Evolutionary conservation across 768 basidiomycete species (phyloP).

Genomic region (Thelephora ganbajun): DNA sequence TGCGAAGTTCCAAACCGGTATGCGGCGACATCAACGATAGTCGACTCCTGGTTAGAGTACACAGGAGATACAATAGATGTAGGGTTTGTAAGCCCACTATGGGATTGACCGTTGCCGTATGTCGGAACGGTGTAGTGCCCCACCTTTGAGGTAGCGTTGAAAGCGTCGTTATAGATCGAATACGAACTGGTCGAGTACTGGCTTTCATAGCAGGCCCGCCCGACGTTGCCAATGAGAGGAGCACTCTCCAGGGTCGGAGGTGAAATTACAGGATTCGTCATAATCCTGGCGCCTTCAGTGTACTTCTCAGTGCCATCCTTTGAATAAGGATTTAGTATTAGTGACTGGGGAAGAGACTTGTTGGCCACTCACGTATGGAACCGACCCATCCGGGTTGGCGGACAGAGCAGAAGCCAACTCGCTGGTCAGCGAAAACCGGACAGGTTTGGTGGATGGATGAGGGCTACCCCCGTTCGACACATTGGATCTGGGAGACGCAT

Average conservation of each 20-base stretch:
- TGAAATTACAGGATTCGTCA: background rate
- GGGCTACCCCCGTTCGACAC: background rate
- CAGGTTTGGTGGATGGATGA: background rate
- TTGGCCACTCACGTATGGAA: background rate
- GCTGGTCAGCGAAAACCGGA: background rate
- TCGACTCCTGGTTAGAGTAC: too few species aligned
- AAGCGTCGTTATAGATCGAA: background rate
- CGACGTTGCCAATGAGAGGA: background rate
- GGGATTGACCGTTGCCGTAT: background rate
- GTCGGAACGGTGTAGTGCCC: background rate
- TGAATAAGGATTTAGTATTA: background rate
- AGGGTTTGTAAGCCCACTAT: background rate
- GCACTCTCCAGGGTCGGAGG: background rate
- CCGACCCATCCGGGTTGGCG: background rate
- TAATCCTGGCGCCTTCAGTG: background rate
- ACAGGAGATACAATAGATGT: too few species aligned
- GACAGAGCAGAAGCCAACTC: background rate
- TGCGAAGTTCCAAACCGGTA: too few species aligned
- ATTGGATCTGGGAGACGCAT: background rate
- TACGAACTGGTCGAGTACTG: background rate
- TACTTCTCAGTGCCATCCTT: background rate
- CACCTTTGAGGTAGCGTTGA: background rate
- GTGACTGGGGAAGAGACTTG: background rate
- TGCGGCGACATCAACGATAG: too few species aligned
- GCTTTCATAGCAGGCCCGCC: background rate